Evolutionary conservation across 2,329 filamentous ascomycete genomes (phyloP).

Genomic region (Diplocarpon rosae): DNA sequence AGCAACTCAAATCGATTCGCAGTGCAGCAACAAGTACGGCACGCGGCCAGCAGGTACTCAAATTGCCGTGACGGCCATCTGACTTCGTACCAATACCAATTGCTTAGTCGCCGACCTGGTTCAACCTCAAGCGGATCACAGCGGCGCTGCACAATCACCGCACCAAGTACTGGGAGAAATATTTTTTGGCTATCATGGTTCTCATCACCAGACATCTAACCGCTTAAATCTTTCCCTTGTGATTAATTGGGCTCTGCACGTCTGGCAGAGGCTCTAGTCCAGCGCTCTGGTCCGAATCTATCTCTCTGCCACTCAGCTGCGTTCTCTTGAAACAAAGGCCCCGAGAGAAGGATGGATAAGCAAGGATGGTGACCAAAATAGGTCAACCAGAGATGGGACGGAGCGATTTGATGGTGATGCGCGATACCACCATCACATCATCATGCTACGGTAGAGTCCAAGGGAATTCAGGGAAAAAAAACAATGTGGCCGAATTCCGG

Average conservation of each 20-base stretch:
- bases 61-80: background rate
- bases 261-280: no score
- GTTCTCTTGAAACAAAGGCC: slow-evolving; percentile 25
- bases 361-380: slow-evolving; percentile 15
- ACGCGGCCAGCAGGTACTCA: slow-evolving; percentile 5
- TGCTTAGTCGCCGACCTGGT: slow-evolving; percentile 4
- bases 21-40: slow-evolving; percentile 13
- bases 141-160: slow-evolving; percentile 5
- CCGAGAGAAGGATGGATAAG: slow-evolving; percentile 18
- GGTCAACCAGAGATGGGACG: background rate
- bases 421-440: background rate
- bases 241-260: slow-evolving; percentile 1
- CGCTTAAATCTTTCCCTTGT: slow-evolving; percentile 6
- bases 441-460: no score
- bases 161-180: background rate
- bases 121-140: slow-evolving; percentile 5
- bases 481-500: no score
- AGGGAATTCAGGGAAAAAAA: no score
- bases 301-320: slow-evolving; percentile 15
- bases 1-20: slow-evolving; percentile 1
- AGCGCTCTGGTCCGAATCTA: slow-evolving; percentile 12
- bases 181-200: background rate
- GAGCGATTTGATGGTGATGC: background rate
- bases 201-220: slow-evolving; percentile 2
- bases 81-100: slow-evolving; percentile 7